Conservation (phyloP, 2,329 filamentous ascomycete species). For the Shiraia sp. region DNA sequence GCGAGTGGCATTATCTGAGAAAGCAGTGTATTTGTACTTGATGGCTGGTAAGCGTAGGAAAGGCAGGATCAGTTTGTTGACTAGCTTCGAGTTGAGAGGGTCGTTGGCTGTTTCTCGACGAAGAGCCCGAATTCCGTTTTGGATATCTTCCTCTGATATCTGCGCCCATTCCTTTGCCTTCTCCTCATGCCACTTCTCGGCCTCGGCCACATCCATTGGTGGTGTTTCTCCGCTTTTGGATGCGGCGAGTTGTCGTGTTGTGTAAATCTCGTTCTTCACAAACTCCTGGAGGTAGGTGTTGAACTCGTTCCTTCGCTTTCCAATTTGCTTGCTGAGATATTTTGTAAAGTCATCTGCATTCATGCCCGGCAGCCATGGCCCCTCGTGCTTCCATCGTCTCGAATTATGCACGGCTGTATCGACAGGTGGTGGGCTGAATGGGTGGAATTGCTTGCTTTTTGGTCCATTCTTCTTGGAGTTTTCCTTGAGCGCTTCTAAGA, state of each 20-base stretch:
- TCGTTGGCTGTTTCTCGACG: conserved; percentile 52
- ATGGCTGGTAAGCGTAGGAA: conserved; percentile 61
- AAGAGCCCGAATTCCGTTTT: conserved; percentile 39
- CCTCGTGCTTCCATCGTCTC: conserved; percentile 59
- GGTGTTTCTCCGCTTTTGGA: conserved; percentile 14
- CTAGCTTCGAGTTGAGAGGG: conserved; percentile 56
- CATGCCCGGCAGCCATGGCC: conserved; percentile 63
- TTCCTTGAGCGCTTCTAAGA: conserved; percentile 28
- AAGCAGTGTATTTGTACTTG: conserved; percentile 28
- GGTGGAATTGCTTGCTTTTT: conserved; percentile 31
- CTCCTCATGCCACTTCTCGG: conserved; percentile 17
- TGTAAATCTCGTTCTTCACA: conserved; percentile 40
- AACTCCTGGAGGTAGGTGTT: conserved; percentile 32
- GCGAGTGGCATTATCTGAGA: conserved; percentile 22
- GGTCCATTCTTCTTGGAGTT: conserved; percentile 16
- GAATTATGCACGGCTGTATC: conserved; percentile 28
- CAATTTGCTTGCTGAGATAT: conserved; percentile 53
- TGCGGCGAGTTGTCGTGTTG: conserved; percentile 24
- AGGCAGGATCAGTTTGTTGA: conserved; percentile 54
- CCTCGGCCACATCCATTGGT: conserved; percentile 30
- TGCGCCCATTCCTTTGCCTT: conserved; percentile 31
- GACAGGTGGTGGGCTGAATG: conserved; percentile 25
- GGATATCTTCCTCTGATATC: conserved; percentile 31
- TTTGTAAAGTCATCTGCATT: conserved; percentile 58
- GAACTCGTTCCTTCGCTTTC: conserved; percentile 40